Base-by-base conservation (phyloP, 2,329 filamentous ascomycete genomes). In the Fusarium sp. region DNA sequence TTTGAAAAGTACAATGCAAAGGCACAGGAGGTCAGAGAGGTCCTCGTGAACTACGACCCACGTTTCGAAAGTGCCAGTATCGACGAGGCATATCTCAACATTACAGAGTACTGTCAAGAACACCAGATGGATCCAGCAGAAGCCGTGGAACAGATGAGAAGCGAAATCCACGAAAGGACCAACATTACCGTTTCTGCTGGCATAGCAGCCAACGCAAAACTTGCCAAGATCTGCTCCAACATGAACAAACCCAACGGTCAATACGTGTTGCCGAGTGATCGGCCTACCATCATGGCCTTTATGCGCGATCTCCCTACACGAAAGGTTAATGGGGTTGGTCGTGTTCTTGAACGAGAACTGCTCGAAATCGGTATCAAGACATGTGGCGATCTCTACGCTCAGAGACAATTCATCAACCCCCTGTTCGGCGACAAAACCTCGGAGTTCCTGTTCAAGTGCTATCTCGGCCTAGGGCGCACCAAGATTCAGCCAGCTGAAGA, bases 181-280 rank as follows among this genome's bases (percentile, higher is more conserved):
- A 91, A 92, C 43, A 92, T 99, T 66, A 98, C 95, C 0, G 92
- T 99, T 5, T 98, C 95, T 18, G 97, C 96, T 1, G 97, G 97
- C 1, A 98, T 99, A 70, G 96, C 95, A 1, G 93, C 95, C 2
- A 99, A 99, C 81, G 92, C 95, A 0, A 96, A 95, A 80, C 87
- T 99, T 16, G 96, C 97, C 34, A 99, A 99, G 83, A 98, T 99
- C 35, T 95, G 93, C 77, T 97, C 95, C 20, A 98, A 99, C 80
- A 91, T 93, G 82, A 98, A 98, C 83, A 99, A 99, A 80, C 97
- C 97, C 0, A 97, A 99, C 77, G 97, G 97, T 0, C 97, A 98
- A 80, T 98, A 93, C 77, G 84, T 90, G 11, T 85, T 98, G 2
- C 88, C 92, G 0, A 93, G 88, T 62, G 92, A 97, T 45, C 89